These are phyloP conservation scores for Monosporascus sp. DNA, from an alignment of 2,329 filamentous ascomycete genomes.

Conservation along the genomic window DNA sequence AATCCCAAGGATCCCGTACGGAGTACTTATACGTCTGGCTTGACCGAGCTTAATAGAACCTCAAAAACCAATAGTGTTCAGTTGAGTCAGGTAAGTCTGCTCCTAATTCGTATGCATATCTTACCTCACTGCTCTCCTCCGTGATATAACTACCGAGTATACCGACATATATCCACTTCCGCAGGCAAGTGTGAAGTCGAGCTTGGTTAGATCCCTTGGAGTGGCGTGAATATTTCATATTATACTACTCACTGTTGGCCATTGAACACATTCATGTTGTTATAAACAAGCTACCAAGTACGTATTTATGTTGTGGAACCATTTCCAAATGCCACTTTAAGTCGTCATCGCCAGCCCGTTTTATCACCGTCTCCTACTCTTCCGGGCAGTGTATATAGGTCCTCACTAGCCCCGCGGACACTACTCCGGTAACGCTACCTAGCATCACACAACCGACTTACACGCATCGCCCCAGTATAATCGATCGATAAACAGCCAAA, in stretches of 20 bases:
- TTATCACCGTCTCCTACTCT: too few relatives aligned
- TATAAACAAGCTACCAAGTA: neutral
- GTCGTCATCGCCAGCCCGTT: too few relatives aligned
- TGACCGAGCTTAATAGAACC: neutral
- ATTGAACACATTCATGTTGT: neutral
- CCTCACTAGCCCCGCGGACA: too few relatives aligned
- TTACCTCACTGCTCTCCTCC: too few relatives aligned
- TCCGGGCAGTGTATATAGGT: too few relatives aligned
- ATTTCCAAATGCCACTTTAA: neutral
- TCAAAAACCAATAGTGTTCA: neutral
- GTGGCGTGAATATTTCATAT: neutral
- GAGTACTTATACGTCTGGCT: neutral
- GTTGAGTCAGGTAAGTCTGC: too few relatives aligned
- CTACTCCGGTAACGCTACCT: neutral
- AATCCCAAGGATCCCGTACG: slow-evolving; percentile 8
- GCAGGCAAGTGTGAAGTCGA: too few relatives aligned
- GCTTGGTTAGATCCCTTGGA: neutral
- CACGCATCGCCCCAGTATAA: slow-evolving; percentile 4
- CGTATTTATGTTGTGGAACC: neutral
- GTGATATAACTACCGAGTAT: too few relatives aligned
- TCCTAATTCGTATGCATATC: too few relatives aligned
- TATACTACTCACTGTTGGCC: neutral
- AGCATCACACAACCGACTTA: slow-evolving; percentile 7
- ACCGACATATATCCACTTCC: too few relatives aligned
- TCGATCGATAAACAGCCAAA: neutral